Base-by-base conservation (phyloP, 148 eudicot genomes). In the Chenopodium suecicum region DNA sequence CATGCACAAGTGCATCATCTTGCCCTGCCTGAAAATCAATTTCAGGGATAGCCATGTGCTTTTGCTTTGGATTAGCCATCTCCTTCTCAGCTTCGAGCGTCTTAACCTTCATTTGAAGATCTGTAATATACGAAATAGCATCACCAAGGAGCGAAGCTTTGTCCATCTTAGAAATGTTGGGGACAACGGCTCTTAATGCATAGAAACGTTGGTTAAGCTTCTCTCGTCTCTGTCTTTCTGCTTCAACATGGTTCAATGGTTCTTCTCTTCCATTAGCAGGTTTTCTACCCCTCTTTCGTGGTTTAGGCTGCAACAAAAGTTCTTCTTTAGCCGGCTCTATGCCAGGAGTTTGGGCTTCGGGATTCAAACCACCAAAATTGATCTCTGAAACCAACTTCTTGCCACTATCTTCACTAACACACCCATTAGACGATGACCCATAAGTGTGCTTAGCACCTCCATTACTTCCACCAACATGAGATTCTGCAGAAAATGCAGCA, bases 111-210 rank as follows among this genome's bases (percentile, higher is more conserved):
- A 81, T 83, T 87, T 94, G 94, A 78, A 96, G 92, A 86, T 96
- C 98, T 2, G 93, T 91, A 31, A 96, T 94, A 75, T 92, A 94
- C 7, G 97, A 85, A 74, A 96, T 96, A 19, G 99, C 99, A 81
- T 96, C 99, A 13, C 97, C 98, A 32, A 96, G 92, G 32, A 96
- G 91, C 29, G 99, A 96, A 14, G 99, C 99, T 65, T 96, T 96
- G 82, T 96, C 99, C 99, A 96, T 94, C 82, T 96, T 96, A n/a
- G 99, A 96, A 71, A 96, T 96, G 71, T 90, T 96, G 5, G 99
- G 99, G 62, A 96, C 99, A 65, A 96, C 94, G 0, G 99, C 98
- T 89, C 99, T 89, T 73, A 96, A 82, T 2, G 99, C 99, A 46
- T 96, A 96, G 78, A 96, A 96, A 23, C 93, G 88, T 74, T 96